Conservation (phyloP, 441 rosid genomes). For the Isatis lusitanica region DNA sequence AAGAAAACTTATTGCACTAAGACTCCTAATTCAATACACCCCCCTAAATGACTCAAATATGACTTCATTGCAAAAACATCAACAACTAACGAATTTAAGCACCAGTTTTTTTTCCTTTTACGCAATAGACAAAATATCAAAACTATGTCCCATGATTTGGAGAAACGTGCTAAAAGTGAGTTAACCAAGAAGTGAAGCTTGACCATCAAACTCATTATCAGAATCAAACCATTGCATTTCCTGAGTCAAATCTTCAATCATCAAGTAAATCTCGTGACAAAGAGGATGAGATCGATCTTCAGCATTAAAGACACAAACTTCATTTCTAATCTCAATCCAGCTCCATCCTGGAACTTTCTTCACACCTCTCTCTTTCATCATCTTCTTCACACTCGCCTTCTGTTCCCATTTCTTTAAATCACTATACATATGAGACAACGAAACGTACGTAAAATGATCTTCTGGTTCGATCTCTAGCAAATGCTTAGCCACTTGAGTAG, state of each 20-base stretch:
- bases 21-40: too few relatives aligned
- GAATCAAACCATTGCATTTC: conserved; percentile 54
- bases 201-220: conserved; percentile 11
- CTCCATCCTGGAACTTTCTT: conserved; percentile 89
- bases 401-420: conserved; percentile 60
- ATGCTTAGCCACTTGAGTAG: conserved; percentile 54
- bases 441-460: conserved; percentile 70
- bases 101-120: too few relatives aligned
- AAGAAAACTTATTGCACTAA: too few relatives aligned
- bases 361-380: conserved; percentile 71
- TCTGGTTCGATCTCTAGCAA: conserved; percentile 65
- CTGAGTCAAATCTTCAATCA: conserved; percentile 44
- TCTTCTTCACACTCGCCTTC: conserved; percentile 51
- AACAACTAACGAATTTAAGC: too few relatives aligned
- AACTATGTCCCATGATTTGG: too few relatives aligned
- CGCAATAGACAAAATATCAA: too few relatives aligned
- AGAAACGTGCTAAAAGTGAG: background rate
- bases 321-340: conserved; percentile 66
- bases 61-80: too few relatives aligned
- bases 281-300: conserved; percentile 55
- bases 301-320: conserved; percentile 66
- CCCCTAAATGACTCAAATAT: too few relatives aligned
- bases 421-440: conserved; percentile 69
- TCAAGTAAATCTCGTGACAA: conserved; percentile 46
- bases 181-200: background rate